Evolutionary conservation across 345 rosid genomes (phyloP).

Genomic region (Hevea brasiliensis): DNA sequence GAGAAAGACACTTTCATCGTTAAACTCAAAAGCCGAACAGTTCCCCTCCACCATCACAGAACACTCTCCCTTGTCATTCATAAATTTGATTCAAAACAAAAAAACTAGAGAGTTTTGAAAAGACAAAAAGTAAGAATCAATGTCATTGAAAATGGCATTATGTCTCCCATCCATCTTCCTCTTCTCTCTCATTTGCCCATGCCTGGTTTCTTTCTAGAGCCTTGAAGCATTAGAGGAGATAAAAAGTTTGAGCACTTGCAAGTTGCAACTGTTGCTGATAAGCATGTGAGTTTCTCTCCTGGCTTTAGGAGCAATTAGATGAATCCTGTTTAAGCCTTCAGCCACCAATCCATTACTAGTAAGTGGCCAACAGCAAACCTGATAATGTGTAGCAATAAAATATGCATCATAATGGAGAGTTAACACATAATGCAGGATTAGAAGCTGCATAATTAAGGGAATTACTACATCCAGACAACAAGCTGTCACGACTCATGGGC

Average conservation of each 20-base stretch:
- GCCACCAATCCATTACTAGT: conserved; percentile 21
- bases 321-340: conserved; percentile 12
- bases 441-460: conserved; percentile 15
- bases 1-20: conserved; percentile 64
- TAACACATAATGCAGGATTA: conserved; percentile 20
- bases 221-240: conserved; percentile 28
- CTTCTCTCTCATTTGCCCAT: conserved; percentile 20
- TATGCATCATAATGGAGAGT: conserved; percentile 29
- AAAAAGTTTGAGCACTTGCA: conserved; percentile 19
- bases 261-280: conserved; percentile 29
- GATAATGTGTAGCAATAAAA: conserved; percentile 38
- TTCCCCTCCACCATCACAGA: conserved; percentile 27
- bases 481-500: conserved; percentile 40
- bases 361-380: conserved; percentile 66
- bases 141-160: conserved; percentile 29
- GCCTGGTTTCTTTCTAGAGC: conserved; percentile 36
- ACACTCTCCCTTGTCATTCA: conserved; percentile 20
- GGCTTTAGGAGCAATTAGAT: conserved; percentile 12
- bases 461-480: conserved; percentile 37
- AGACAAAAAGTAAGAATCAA: conserved; percentile 40
- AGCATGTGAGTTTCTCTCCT: conserved; percentile 19
- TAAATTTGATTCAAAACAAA: conserved; percentile 21
- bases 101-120: conserved; percentile 29
- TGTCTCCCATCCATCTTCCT: conserved; percentile 34
- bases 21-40: conserved; percentile 45